Evolutionary conservation across 345 rosid genomes (phyloP).

Genomic region (Hibiscus tridactylites): DNA sequence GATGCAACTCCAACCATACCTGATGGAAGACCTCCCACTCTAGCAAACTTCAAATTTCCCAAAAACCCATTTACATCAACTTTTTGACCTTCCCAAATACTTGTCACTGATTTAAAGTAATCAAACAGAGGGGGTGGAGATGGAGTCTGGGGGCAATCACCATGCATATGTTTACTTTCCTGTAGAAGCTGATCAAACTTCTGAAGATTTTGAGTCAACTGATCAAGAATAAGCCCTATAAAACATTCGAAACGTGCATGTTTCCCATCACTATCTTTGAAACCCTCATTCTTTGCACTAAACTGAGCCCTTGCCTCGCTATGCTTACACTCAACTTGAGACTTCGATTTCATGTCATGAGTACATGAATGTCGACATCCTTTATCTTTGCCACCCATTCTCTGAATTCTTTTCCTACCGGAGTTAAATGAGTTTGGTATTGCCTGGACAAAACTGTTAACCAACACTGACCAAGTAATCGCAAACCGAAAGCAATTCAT

Average conservation of each 20-base stretch:
- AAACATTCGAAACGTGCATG: neutral
- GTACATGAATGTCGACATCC: slow-evolving; percentile 9
- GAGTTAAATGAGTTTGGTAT: slow-evolving; percentile 39
- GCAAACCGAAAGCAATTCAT: slow-evolving; percentile 55
- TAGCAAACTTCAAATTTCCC: neutral
- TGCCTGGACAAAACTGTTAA: slow-evolving; percentile 47
- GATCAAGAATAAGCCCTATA: neutral
- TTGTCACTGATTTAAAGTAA: neutral
- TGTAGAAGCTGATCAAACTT: neutral
- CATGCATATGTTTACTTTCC: neutral
- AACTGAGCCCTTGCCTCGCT: slow-evolving; percentile 14
- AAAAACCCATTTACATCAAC: neutral
- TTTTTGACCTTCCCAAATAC: neutral
- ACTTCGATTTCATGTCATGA: slow-evolving; percentile 19
- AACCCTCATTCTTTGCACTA: slow-evolving; percentile 12
- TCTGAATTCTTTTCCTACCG: slow-evolving; percentile 37
- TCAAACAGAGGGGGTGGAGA: neutral
- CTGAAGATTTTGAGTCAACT: neutral
- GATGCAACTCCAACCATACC: neutral
- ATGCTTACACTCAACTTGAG: slow-evolving; percentile 14
- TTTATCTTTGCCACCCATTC: slow-evolving; percentile 25
- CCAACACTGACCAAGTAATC: slow-evolving; percentile 48
- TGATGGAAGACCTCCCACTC: neutral
- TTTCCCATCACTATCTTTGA: slow-evolving; percentile 12
- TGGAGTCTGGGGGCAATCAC: neutral